These are phyloP conservation scores for Arthroderma sp. DNA, from an alignment of 2,329 filamentous ascomycete genomes.

Conservation along the genomic window DNA sequence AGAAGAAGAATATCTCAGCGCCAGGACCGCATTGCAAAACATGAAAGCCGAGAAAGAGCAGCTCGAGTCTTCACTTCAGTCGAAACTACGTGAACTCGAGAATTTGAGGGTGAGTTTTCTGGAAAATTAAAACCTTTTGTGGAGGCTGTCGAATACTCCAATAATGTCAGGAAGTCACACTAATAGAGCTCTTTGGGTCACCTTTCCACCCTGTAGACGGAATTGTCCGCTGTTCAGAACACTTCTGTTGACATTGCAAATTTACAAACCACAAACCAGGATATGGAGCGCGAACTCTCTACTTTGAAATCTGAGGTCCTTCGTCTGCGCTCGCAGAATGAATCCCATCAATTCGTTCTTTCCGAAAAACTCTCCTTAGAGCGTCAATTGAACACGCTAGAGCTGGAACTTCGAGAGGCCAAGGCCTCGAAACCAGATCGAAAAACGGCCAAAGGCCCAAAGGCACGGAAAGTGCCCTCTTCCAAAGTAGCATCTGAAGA, in stretches of 20 bases:
- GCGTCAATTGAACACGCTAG: constrained; percentile 60
- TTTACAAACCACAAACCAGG: constrained; percentile 51
- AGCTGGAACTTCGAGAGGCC: constrained; percentile 73
- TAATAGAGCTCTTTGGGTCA: neutral
- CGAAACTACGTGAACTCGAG: constrained; percentile 41
- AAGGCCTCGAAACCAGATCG: constrained; percentile 27
- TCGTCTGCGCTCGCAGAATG: constrained; percentile 45
- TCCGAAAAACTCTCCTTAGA: constrained; percentile 70
- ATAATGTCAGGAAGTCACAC: neutral
- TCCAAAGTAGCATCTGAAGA: too few relatives aligned
- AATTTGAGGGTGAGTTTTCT: constrained; percentile 34
- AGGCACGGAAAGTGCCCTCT: too few relatives aligned
- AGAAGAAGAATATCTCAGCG: neutral
- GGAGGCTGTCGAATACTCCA: neutral
- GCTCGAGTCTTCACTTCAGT: constrained; percentile 26
- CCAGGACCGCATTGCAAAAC: neutral
- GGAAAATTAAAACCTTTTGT: neutral
- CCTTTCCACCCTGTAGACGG: constrained; percentile 19
- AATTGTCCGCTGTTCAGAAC: constrained; percentile 55
- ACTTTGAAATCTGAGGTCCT: constrained; percentile 49
- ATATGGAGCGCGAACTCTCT: constrained; percentile 46
- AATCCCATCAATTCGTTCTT: constrained; percentile 53
- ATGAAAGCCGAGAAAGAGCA: neutral
- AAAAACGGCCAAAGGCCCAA: constrained; percentile 20
- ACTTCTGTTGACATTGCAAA: constrained; percentile 58